Percentiles rank a stretch among this genome's conserved stretches.
phyloP scores from a whole-genome alignment of 2,329 filamentous ascomycete genomes.

The Pseudogymnoascus sp. region DNA sequence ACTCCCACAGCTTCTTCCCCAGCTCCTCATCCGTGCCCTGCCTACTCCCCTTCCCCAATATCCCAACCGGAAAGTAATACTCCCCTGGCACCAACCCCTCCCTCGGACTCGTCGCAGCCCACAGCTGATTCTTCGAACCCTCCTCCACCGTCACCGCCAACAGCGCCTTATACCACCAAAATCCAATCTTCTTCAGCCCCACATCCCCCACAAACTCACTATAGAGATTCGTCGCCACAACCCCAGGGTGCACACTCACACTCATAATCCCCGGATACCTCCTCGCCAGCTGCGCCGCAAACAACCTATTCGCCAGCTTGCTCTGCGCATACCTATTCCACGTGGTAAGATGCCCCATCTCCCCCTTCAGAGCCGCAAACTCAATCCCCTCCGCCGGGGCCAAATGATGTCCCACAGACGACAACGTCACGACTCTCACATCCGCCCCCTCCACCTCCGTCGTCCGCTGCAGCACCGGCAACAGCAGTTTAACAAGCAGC shows the following conservation, averaged over 20 bases:
- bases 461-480: conserved; percentile 15
- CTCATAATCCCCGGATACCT: conserved; percentile 32
- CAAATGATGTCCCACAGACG: conserved; percentile 17
- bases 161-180: neutral
- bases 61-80: conserved; percentile 31
- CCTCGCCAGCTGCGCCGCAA: conserved; percentile 34
- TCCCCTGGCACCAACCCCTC: conserved; percentile 27
- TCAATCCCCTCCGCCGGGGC: conserved; percentile 20
- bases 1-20: conserved; percentile 33
- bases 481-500: conserved; percentile 14
- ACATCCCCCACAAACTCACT: conserved; percentile 13
- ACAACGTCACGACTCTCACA: conserved; percentile 13
- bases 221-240: conserved; percentile 22
- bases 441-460: conserved; percentile 9
- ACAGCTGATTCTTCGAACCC: conserved; percentile 35
- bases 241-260: conserved; percentile 36
- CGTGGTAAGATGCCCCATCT: neutral
- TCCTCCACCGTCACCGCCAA: conserved; percentile 26
- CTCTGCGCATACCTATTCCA: conserved; percentile 36
- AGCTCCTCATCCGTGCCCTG: conserved; percentile 25
- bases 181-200: conserved; percentile 10
- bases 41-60: conserved; percentile 21
- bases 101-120: conserved; percentile 32
- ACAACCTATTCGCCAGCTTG: conserved; percentile 42
- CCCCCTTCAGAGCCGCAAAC: conserved; percentile 24